phyloP scores from a whole-genome alignment of 441 rosid genomes.

The Gossypium davidsonii region DNA sequence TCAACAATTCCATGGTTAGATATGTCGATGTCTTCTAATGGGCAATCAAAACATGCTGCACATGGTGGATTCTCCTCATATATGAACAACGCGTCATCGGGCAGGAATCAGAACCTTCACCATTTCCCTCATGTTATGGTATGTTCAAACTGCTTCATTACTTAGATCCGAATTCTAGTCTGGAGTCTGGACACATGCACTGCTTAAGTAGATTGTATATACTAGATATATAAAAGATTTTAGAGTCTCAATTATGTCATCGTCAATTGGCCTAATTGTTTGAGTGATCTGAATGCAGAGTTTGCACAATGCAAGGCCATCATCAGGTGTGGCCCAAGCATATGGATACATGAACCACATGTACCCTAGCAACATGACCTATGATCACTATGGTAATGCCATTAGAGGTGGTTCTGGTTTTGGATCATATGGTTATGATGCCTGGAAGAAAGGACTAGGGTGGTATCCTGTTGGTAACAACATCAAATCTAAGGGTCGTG shows the following conservation, averaged over 20 bases:
- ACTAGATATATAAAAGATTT: neutral
- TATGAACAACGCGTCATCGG: constrained; percentile 23
- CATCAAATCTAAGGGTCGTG: constrained; percentile 42
- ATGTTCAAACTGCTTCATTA: constrained; percentile 12
- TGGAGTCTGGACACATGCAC: neutral
- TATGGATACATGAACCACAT: constrained; percentile 40
- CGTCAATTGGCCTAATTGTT: neutral
- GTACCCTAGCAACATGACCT: constrained; percentile 42
- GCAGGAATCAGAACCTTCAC: constrained; percentile 41
- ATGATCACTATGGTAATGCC: constrained; percentile 44
- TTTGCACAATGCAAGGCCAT: constrained; percentile 39
- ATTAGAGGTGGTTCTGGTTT: constrained; percentile 40
- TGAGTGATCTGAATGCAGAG: constrained; percentile 26
- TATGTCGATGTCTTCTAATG: constrained; percentile 29
- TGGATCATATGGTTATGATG: constrained; percentile 51
- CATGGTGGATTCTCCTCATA: constrained; percentile 31
- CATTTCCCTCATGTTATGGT: constrained; percentile 37
- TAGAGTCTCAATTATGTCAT: neutral
- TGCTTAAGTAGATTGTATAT: neutral
- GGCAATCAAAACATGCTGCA: constrained; percentile 28
- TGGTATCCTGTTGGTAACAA: constrained; percentile 50
- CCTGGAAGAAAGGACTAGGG: constrained; percentile 44
- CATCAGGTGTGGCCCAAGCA: constrained; percentile 30
- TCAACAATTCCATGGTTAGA: constrained; percentile 39
- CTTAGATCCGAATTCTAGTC: neutral